Conservation (phyloP, 2,329 filamentous ascomycete genomes). For the Sarocladium brachiariae region DNA sequence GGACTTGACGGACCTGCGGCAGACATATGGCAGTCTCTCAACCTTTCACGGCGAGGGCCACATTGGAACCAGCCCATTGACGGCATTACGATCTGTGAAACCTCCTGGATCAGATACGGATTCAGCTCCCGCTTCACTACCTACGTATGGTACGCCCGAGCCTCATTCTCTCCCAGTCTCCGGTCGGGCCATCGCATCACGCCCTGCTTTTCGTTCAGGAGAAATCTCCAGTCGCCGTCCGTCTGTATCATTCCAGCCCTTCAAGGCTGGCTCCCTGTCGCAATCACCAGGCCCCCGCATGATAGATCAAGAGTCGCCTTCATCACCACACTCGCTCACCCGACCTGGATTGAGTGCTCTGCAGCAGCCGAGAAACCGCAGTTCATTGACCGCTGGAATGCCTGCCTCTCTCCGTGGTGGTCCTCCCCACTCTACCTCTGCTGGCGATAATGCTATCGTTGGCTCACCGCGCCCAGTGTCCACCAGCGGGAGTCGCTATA, state of each 20-base stretch:
- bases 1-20: conserved; percentile 55
- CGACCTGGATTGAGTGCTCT: conserved; percentile 41
- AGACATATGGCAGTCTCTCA: conserved; percentile 83
- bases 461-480: conserved; percentile 74
- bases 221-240: conserved; percentile 53
- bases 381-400: conserved; percentile 68
- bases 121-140: conserved; percentile 48
- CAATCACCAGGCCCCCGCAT: conserved; percentile 63
- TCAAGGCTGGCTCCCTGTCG: conserved; percentile 93
- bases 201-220: conserved; percentile 22
- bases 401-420: conserved; percentile 64
- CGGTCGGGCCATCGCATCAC: conserved; percentile 22
- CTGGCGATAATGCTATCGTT: conserved; percentile 58
- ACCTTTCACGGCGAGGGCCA: conserved; percentile 80
- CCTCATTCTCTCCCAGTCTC: conserved; percentile 48
- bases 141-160: conserved; percentile 36
- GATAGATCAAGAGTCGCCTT: conserved; percentile 43
- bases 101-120: conserved; percentile 54
- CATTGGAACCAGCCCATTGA: conserved; percentile 77
- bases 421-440: conserved; percentile 45
- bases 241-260: conserved; percentile 88
- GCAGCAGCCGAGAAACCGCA: conserved; percentile 56
- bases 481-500: conserved; percentile 64
- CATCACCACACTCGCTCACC: conserved; percentile 47
- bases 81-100: conserved; percentile 67